These are phyloP conservation scores for Babesia ovis DNA, from an alignment of 169 alveolate genomes.

Conservation along the genomic window DNA sequence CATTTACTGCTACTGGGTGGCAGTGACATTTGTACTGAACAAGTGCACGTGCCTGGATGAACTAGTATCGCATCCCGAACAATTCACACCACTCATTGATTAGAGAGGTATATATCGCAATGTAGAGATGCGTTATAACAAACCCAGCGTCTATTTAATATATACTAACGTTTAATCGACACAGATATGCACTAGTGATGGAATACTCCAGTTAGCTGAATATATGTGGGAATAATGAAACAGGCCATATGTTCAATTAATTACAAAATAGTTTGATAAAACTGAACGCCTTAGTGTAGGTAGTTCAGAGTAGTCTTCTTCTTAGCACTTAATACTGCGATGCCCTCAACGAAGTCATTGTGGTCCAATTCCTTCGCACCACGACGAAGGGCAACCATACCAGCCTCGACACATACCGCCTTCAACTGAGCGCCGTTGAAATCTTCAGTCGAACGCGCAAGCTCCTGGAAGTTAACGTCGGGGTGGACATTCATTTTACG, in stretches of 20 bases:
- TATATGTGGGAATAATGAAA: too few relatives aligned
- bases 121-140: not conserved
- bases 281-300: slow-evolving; percentile 89
- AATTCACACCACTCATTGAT: slow-evolving; percentile 67
- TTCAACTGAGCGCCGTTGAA: slow-evolving; percentile 97
- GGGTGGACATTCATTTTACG: slow-evolving; percentile 97
- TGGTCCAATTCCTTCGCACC: slow-evolving; percentile 96
- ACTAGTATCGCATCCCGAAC: slow-evolving; percentile 62
- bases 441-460: slow-evolving; percentile 97
- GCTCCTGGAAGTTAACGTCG: slow-evolving; percentile 94
- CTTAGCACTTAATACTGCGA: slow-evolving; percentile 95
- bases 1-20: slow-evolving; percentile 68
- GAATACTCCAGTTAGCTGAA: too few relatives aligned
- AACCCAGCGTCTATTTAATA: too few relatives aligned
- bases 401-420: slow-evolving; percentile 99
- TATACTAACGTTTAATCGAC: too few relatives aligned
- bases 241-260: too few relatives aligned
- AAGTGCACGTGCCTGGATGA: slow-evolving; percentile 68
- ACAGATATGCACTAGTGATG: too few relatives aligned
- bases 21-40: slow-evolving; percentile 59
- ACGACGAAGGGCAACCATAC: slow-evolving; percentile 97
- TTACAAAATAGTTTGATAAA: too few relatives aligned
- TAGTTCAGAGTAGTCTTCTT: slow-evolving; percentile 96
- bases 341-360: slow-evolving; percentile 98
- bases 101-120: slow-evolving; percentile 3